These are phyloP conservation scores for Endothia cerciana DNA, from an alignment of 2,329 filamentous ascomycete species.

Conservation along the genomic window DNA sequence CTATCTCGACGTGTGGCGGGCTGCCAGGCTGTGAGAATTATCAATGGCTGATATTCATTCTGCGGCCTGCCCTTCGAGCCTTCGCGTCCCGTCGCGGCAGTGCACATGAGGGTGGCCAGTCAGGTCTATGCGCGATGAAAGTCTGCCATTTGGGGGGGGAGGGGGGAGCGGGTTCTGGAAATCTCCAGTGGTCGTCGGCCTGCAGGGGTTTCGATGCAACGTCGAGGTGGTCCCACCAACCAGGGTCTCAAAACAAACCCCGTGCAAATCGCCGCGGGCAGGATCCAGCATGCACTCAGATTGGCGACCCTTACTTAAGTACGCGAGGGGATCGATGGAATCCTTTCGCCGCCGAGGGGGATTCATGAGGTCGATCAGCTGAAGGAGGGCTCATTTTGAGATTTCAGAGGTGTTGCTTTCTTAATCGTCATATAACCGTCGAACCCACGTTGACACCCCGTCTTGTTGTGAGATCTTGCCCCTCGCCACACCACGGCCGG, in stretches of 20 bases:
- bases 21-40: too few relatives aligned
- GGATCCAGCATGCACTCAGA: background rate
- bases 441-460: background rate
- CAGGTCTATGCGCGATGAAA: too few relatives aligned
- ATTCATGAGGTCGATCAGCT: background rate
- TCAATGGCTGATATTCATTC: too few relatives aligned
- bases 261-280: conserved; percentile 4
- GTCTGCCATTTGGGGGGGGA: too few relatives aligned
- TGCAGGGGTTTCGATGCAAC: conserved; percentile 11
- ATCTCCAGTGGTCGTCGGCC: background rate
- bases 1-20: too few relatives aligned
- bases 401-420: background rate
- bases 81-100: too few relatives aligned
- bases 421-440: background rate
- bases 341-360: conserved; percentile 11
- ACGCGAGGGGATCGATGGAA: background rate
- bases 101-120: too few relatives aligned
- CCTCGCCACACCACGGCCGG: background rate
- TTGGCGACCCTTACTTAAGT: too few relatives aligned
- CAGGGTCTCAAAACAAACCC: conserved; percentile 10
- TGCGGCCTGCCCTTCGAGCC: too few relatives aligned
- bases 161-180: background rate
- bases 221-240: conserved; percentile 16
- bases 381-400: background rate
- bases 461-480: background rate